Conservation (phyloP, 768 basidiomycete species). For the Lactarius akahatsu region DNA sequence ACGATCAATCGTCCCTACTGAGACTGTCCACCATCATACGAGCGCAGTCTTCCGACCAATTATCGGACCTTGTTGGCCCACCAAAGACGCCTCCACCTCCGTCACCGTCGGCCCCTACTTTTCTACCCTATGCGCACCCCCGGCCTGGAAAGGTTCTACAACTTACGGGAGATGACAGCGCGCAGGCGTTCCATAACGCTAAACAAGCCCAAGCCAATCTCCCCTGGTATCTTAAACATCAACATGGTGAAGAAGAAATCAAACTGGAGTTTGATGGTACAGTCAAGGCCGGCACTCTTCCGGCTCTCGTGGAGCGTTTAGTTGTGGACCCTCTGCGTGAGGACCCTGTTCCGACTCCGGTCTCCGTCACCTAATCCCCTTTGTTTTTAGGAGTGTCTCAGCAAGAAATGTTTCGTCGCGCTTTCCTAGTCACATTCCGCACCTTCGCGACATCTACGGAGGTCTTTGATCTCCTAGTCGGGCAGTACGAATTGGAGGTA, state of each 20-base stretch:
- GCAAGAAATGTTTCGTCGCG: slow-evolving; percentile 45
- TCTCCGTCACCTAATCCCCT: background rate
- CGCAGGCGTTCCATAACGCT: slow-evolving; percentile 43
- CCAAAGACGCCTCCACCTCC: background rate
- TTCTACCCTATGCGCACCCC: slow-evolving; percentile 14
- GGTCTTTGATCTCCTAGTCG: slow-evolving; percentile 66
- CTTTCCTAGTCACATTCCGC: slow-evolving; percentile 83
- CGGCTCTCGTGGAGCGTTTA: slow-evolving; percentile 69
- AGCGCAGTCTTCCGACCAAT: slow-evolving; percentile 12
- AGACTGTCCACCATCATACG: slow-evolving; percentile 24
- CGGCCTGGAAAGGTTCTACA: slow-evolving; percentile 41
- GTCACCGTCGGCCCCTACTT: background rate
- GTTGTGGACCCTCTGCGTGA: slow-evolving; percentile 60
- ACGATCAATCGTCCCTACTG: slow-evolving; percentile 18
- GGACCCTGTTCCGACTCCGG: slow-evolving; percentile 34
- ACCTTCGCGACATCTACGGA: slow-evolving; percentile 71
- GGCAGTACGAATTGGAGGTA: slow-evolving; percentile 56
- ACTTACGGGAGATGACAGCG: slow-evolving; percentile 45
- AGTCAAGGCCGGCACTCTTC: slow-evolving; percentile 66
- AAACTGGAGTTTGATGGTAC: slow-evolving; percentile 62
- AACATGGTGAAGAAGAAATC: slow-evolving; percentile 57
- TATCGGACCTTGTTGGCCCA: slow-evolving; percentile 5
- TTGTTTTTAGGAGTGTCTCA: slow-evolving; percentile 29
- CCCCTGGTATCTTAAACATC: slow-evolving; percentile 63
- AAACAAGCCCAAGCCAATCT: slow-evolving; percentile 38